Conservation (phyloP, 2,329 filamentous ascomycete genomes). For the Pseudogymnoascus sp. region DNA sequence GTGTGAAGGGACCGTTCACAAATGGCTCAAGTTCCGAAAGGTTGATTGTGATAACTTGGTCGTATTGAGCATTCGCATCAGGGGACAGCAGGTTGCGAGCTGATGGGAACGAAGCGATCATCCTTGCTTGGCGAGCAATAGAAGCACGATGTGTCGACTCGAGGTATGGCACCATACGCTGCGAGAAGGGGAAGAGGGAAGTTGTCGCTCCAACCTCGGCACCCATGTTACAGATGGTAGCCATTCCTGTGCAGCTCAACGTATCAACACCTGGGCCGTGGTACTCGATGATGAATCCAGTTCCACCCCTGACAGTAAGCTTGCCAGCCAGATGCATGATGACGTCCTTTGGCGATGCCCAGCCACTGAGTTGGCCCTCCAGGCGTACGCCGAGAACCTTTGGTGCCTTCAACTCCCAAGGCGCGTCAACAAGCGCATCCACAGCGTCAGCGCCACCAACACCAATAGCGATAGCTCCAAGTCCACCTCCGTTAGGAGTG, state of each 20-base stretch:
- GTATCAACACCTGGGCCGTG: conserved; percentile 83
- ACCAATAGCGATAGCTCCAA: conserved; percentile 90
- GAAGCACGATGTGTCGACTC: conserved; percentile 67
- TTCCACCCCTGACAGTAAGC: conserved; percentile 88
- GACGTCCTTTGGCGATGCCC: conserved; percentile 92
- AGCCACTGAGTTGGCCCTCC: conserved; percentile 75
- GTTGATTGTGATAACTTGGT: conserved; percentile 84
- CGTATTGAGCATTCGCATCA: conserved; percentile 77
- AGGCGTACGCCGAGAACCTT: conserved; percentile 81
- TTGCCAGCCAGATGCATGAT: conserved; percentile 84
- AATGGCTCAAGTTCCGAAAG: conserved; percentile 86
- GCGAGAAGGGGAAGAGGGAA: conserved; percentile 87
- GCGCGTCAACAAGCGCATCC: conserved; percentile 89
- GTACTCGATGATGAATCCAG: conserved; percentile 91
- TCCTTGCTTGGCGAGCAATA: conserved; percentile 27
- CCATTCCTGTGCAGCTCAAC: conserved; percentile 87
- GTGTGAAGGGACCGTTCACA: conserved; percentile 95
- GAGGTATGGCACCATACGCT: conserved; percentile 77
- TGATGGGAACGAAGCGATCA: conserved; percentile 24
- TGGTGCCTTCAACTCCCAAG: conserved; percentile 95
- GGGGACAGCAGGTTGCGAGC: conserved; percentile 63
- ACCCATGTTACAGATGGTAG: conserved; percentile 83
- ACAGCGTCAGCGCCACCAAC: conserved; percentile 96
- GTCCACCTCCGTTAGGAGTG: conserved; percentile 91
- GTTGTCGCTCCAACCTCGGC: conserved; percentile 91